Evolutionary conservation across 2,329 filamentous ascomycete species (phyloP).

Genomic region (Arthrobotrys musiformis): DNA sequence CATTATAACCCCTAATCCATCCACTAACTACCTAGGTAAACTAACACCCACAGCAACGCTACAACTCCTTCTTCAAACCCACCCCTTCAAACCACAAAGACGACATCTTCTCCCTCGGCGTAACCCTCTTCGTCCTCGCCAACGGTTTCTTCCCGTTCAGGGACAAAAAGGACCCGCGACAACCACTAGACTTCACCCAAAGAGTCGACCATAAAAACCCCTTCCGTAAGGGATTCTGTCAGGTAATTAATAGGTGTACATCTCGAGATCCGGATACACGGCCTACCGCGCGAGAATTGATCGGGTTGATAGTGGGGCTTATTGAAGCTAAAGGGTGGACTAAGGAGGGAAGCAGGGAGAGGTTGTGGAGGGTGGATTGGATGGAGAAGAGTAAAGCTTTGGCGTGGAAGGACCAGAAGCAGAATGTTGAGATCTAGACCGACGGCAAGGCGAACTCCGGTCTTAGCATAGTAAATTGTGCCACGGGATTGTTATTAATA

Average conservation of each 20-base stretch:
- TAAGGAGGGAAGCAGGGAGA: constrained; percentile 1
- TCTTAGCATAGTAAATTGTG: too few species aligned
- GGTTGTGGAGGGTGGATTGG: constrained; percentile 33
- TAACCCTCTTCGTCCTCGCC: constrained; percentile 10
- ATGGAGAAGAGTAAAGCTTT: not conserved
- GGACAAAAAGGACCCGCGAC: not conserved
- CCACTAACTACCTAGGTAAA: not conserved
- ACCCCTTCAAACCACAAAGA: constrained; percentile 5
- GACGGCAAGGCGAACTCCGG: too few species aligned
- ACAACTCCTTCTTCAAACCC: not conserved
- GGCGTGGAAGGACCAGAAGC: constrained; percentile 7
- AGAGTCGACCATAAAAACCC: constrained; percentile 8
- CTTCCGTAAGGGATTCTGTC: constrained; percentile 7
- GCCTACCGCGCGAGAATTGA: not conserved
- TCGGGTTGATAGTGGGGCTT: not conserved
- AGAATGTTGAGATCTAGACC: not conserved
- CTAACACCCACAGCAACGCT: not conserved
- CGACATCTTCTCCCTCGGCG: constrained; percentile 27
- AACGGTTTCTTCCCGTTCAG: constrained; percentile 27
- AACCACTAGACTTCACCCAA: not conserved
- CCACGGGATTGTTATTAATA: too few species aligned
- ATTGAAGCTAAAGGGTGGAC: constrained; percentile 18
- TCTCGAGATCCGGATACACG: not conserved
- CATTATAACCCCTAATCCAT: not conserved
- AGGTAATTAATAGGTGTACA: not conserved